Base-by-base conservation (phyloP, 2,329 filamentous ascomycete genomes). In the Penicillium sp. region DNA sequence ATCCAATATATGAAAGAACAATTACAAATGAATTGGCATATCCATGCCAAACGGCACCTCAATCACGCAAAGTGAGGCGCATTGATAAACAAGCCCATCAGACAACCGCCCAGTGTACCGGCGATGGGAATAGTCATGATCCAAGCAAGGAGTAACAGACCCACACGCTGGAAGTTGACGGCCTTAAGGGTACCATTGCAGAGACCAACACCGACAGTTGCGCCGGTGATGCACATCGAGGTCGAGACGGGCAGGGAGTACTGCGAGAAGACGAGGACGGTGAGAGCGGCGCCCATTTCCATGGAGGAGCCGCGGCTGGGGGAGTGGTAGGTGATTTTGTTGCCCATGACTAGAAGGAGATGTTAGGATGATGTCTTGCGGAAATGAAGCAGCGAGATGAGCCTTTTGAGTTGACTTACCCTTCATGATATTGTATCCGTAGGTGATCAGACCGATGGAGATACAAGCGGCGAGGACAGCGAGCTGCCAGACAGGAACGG, bases 361-460 rank as follows among this genome's bases (percentile, higher is more conserved):
- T 20, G 38, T 51, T 44, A 55, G 48, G 47, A 48, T 41, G 23
- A n/a, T n/a, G n/a, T n/a, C n/a, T n/a, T n/a, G n/a, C n/a, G n/a
- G n/a, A n/a, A n/a, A n/a, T n/a, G n/a, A n/a, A n/a, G n/a, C n/a
- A n/a, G n/a, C n/a, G n/a, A n/a, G n/a, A n/a, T n/a, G n/a, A n/a
- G n/a, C n/a, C n/a, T n/a, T n/a, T n/a, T n/a, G n/a, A n/a, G 25
- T 27, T 4, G 14, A 27, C 75, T 64, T 67, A 80, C 78, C 80
- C 71, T 86, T 87, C 84, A 88, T 88, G 69, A 88, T 88, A 72
- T 88, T 87, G 72, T 87, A 88, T 7, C 84, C 85, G 56, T 87
- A 88, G 10, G 84, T 87, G 58, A 82, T 73, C 41, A 88, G 74
- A 52, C 84, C 85, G 28, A 81, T 48, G 32, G 76, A 86, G 58